Base-by-base conservation (phyloP, 345 rosid species). In the Nephelium lappaceum region DNA sequence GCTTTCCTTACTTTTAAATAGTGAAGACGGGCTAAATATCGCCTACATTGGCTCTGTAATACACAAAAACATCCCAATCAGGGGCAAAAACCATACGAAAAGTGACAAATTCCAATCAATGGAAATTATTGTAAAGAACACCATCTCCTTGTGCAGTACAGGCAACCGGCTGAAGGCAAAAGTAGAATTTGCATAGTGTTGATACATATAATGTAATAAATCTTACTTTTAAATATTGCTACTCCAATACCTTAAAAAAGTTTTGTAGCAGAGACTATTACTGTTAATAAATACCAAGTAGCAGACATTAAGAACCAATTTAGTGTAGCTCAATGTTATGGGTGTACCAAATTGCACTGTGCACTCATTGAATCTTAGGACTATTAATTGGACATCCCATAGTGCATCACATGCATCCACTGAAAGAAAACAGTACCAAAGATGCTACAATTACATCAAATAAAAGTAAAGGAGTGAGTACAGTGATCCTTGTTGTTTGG, bases 41-140 rank as follows among this genome's bases (percentile, higher is more conserved):
- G 87, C 81, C 98, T 90, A 78, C 84, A 84, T 64, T 91, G 91
- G 79, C 90, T 86, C 99, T 96, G 90, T 45, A 63, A 61, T 55
- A 83, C 25, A 57, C 6, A 49, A 5, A 43, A 25, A 45, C 19
- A 45, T 18, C 57, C 36, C 18, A 45, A 61, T 73, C 31, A 73
- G 38, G 23, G 31, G 23, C 55, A 0, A 71, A 36, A 71, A 71
- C 19, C 64, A 24, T 23, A 58, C 23, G 41, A 24, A 58, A 77
- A 9, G 51, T 21, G n/a, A 18, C 12, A 24, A 12, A 43, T 42
- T 25, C 9, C 42, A 62, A 55, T 19, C 12, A 75, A 25, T 67
- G 67, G 16, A 69, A 38, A 39, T 64, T 47, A 24, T 41, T 8
- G 51, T 24, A 74, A 19, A 69, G 42, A 55, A 36, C 21, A 78